A percentile compares a stretch with the other conserved stretches of the same genome.
phyloP scores from a whole-genome alignment of 1,139 yeast genomes.

The Arxiozyma bovina region DNA sequence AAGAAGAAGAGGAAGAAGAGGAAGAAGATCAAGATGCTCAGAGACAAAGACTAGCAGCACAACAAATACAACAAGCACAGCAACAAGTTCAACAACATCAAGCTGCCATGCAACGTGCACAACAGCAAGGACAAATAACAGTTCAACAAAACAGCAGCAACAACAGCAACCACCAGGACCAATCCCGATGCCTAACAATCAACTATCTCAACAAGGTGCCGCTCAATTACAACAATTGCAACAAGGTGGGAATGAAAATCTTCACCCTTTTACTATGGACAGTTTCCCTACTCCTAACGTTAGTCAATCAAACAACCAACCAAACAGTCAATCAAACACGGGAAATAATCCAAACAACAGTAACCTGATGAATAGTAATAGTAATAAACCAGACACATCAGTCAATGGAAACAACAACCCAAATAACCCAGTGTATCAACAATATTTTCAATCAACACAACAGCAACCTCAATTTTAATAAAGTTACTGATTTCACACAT shows the following conservation, averaged over 20 bases:
- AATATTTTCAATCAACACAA: conserved; percentile 45
- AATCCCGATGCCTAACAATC: background rate
- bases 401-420: conserved; percentile 30
- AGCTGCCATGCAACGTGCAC: conserved; percentile 26
- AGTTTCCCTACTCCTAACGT: conserved; percentile 2
- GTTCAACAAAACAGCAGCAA: conserved; percentile 30
- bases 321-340: background rate
- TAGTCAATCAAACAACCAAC: background rate
- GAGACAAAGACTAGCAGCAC: conserved; percentile 9
- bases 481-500: background rate
- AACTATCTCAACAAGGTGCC: background rate
- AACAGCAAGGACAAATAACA: background rate
- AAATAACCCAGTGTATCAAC: conserved; percentile 47
- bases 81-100: conserved; percentile 18
- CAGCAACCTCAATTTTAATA: conserved; percentile 35
- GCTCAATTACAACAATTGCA: conserved; percentile 3
- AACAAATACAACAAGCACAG: conserved; percentile 21
- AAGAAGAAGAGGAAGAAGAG: conserved; percentile 43
- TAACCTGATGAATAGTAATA: background rate
- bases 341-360: conserved; percentile 14
- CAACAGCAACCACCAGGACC: conserved; percentile 19
- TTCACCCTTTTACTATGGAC: conserved; percentile 3
- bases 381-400: background rate
- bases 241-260: conserved; percentile 1
- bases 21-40: conserved; percentile 17